Percentiles rank a stretch among this genome's conserved stretches.
These are phyloP conservation scores for Begonia loranthoides DNA, from an alignment of 306 rosid species.

Conservation along the genomic window DNA sequence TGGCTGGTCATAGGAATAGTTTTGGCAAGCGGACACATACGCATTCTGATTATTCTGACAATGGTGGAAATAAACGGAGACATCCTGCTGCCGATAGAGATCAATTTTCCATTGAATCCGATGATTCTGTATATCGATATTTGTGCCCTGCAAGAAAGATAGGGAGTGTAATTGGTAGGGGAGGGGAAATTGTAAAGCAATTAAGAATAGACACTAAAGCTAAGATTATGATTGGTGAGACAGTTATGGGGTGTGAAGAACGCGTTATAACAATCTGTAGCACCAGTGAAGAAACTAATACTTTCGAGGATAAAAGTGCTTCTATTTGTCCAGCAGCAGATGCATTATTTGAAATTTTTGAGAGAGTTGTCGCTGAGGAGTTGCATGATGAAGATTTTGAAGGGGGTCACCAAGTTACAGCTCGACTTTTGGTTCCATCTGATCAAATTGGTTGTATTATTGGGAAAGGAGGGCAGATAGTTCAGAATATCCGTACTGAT, in stretches of 20 bases:
- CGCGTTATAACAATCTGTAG: slow-evolving; percentile 77
- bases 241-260: slow-evolving; percentile 75
- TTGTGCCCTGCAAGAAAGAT: slow-evolving; percentile 74
- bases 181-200: slow-evolving; percentile 98
- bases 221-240: slow-evolving; percentile 86
- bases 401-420: slow-evolving; percentile 53
- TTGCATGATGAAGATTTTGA: slow-evolving; percentile 62
- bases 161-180: slow-evolving; percentile 94
- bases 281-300: slow-evolving; percentile 59
- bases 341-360: slow-evolving; percentile 72
- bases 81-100: slow-evolving; percentile 76
- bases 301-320: slow-evolving; percentile 41
- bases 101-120: slow-evolving; percentile 65
- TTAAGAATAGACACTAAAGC: slow-evolving; percentile 70
- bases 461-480: slow-evolving; percentile 94
- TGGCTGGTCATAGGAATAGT: slow-evolving; percentile 72
- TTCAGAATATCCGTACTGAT: slow-evolving; percentile 70
- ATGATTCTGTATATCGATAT: slow-evolving; percentile 80
- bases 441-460: slow-evolving; percentile 95
- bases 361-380: slow-evolving; percentile 88
- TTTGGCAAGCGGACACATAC: slow-evolving; percentile 69
- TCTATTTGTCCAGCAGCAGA: slow-evolving; percentile 69
- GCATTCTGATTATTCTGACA: slow-evolving; percentile 54
- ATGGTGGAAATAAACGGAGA: slow-evolving; percentile 62
- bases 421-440: slow-evolving; percentile 80